phyloP scores from a whole-genome alignment of 176 grass and related monocot species.

The Melocanna baccifera region DNA sequence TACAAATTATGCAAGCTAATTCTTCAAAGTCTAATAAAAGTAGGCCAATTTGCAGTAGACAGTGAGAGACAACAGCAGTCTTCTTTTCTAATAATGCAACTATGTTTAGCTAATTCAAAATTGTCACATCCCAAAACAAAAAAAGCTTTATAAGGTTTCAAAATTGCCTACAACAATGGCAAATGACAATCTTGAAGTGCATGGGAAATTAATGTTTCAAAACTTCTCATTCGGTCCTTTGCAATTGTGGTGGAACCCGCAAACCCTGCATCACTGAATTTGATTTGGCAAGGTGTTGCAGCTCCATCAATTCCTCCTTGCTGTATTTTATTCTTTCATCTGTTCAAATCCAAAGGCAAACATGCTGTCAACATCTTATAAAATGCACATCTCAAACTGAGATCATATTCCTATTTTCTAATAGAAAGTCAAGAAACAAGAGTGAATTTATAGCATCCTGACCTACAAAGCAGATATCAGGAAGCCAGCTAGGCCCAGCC shows the following conservation, averaged over 20 bases:
- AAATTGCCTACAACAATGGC: too few relatives aligned
- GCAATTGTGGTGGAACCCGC: slow-evolving; percentile 45
- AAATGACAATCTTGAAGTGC: slow-evolving; percentile 7
- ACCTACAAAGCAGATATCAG: slow-evolving; percentile 53
- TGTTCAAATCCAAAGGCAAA: slow-evolving; percentile 36
- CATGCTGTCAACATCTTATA: neutral
- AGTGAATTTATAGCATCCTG: slow-evolving; percentile 15
- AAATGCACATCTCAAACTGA: neutral
- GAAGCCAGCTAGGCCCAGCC: slow-evolving; percentile 15
- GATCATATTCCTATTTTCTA: slow-evolving; percentile 10
- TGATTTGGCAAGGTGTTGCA: slow-evolving; percentile 32
- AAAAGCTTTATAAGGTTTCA: too few relatives aligned
- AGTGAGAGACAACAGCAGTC: neutral
- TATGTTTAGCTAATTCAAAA: neutral
- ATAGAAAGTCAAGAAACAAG: neutral
- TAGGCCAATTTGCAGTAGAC: neutral
- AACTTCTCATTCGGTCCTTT: slow-evolving; percentile 21
- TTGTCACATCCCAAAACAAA: neutral
- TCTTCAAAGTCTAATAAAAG: neutral
- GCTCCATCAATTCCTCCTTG: slow-evolving; percentile 59
- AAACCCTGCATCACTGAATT: slow-evolving; percentile 18
- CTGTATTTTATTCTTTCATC: slow-evolving; percentile 84
- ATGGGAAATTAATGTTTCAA: slow-evolving; percentile 2
- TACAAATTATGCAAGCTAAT: neutral
- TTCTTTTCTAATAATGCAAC: neutral